Evolutionary conservation across 495 filamentous ascomycete species (phyloP).

Genomic region (Astrothelium subdiscretum): DNA sequence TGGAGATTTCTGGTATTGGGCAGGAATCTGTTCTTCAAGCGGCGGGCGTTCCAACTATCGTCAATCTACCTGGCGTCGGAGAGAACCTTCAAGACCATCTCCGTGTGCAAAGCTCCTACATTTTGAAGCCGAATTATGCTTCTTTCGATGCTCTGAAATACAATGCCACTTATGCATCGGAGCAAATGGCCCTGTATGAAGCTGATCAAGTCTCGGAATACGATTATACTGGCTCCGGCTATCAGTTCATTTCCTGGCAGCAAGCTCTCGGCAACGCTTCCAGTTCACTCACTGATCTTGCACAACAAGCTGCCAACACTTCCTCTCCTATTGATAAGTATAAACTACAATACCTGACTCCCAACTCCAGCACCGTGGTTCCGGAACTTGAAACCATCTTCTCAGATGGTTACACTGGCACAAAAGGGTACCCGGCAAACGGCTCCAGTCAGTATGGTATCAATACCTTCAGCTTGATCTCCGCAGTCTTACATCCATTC

Average conservation of each 20-base stretch:
- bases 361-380: conserved; percentile 3
- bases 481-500: conserved; percentile 12
- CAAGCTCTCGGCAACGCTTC: conserved; percentile 4
- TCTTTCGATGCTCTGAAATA: conserved; percentile 11
- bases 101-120: conserved; percentile 10
- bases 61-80: conserved; percentile 18
- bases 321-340: conserved; percentile 7
- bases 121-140: conserved; percentile 10
- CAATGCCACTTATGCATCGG: conserved; percentile 3
- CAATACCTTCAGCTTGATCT: conserved; percentile 14
- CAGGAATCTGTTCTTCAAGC: conserved; percentile 11
- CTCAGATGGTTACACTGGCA: conserved; percentile 16
- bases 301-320: conserved; percentile 1
- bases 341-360: conserved; percentile 8
- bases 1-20: conserved; percentile 24
- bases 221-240: conserved; percentile 16
- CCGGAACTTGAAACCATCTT: conserved; percentile 20
- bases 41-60: conserved; percentile 5
- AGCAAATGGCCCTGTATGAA: conserved; percentile 4
- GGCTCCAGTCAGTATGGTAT: conserved; percentile 7
- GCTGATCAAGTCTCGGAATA: conserved; percentile 10
- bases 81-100: conserved; percentile 22
- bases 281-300: conserved; percentile 1
- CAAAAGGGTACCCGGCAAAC: conserved; percentile 13
- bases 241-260: conserved; percentile 13